Percentiles rank a stretch among this genome's conserved stretches.
Evolutionary conservation across 371 early-diverging fungal species (phyloP).

Genomic region (Synchytrium microbalum): DNA sequence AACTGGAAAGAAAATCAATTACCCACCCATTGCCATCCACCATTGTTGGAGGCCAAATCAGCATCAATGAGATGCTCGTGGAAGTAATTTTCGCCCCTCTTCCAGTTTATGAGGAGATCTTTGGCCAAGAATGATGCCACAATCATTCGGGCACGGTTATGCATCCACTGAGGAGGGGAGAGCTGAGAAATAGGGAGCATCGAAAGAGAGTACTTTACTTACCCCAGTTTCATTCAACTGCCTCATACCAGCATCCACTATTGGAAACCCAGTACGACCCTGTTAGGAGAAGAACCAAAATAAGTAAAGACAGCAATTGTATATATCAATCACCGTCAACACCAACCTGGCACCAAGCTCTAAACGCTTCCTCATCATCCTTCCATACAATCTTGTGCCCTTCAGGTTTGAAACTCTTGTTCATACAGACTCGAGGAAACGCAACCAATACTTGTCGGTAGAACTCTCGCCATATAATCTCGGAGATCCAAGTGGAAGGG

Average conservation of each 20-base stretch:
- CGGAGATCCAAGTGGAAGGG: constrained; percentile 30
- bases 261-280: constrained; percentile 60
- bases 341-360: constrained; percentile 40
- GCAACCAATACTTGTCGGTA: constrained; percentile 48
- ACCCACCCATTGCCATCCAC: constrained; percentile 62
- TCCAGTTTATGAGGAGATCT: constrained; percentile 60
- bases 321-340: too few species aligned
- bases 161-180: constrained; percentile 50
- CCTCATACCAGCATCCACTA: constrained; percentile 59
- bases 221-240: constrained; percentile 28
- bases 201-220: constrained; percentile 7
- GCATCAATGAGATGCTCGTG: constrained; percentile 55
- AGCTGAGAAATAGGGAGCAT: constrained; percentile 49
- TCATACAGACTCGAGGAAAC: constrained; percentile 53
- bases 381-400: constrained; percentile 33
- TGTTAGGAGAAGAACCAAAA: too few species aligned
- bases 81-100: constrained; percentile 52
- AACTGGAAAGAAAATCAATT: constrained; percentile 8
- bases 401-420: constrained; percentile 46
- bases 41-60: constrained; percentile 60
- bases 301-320: too few species aligned
- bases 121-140: constrained; percentile 58
- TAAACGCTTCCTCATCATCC: constrained; percentile 26
- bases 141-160: constrained; percentile 59
- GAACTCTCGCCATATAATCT: constrained; percentile 57